Percentiles rank a stretch among this genome's conserved stretches.
These are phyloP conservation scores for Debaryomyces singareniensis DNA, from an alignment of 1,139 yeast species.

Conservation along the genomic window DNA sequence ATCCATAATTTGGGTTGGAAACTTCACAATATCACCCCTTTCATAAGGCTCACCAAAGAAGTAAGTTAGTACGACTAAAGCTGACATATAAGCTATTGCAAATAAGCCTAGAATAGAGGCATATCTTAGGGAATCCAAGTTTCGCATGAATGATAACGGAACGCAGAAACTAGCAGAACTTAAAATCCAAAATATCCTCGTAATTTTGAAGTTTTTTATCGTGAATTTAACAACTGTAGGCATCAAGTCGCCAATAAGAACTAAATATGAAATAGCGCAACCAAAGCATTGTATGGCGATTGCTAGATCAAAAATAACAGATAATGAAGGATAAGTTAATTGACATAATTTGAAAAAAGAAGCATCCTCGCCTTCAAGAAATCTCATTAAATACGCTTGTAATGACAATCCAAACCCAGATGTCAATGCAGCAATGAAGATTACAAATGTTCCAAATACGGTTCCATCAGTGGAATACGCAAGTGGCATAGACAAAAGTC, in stretches of 20 bases:
- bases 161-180: conserved; percentile 28
- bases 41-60: conserved; percentile 21
- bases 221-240: conserved; percentile 30
- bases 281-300: conserved; percentile 77
- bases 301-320: conserved; percentile 79
- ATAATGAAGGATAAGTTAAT: conserved; percentile 76
- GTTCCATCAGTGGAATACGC: conserved; percentile 87
- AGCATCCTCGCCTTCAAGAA: conserved; percentile 67
- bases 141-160: conserved; percentile 37
- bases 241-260: conserved; percentile 42
- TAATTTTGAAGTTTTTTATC: conserved; percentile 7
- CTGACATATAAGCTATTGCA: conserved; percentile 34
- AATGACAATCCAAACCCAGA: conserved; percentile 77
- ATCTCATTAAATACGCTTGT: conserved; percentile 68
- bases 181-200: conserved; percentile 33
- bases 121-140: conserved; percentile 40
- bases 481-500: conserved; percentile 86
- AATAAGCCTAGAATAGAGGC: conserved; percentile 36
- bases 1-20: conserved; percentile 55
- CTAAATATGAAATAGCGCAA: conserved; percentile 40
- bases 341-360: conserved; percentile 82
- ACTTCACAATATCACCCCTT: conserved; percentile 49
- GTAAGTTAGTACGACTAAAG: conserved; percentile 31
- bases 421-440: conserved; percentile 67
- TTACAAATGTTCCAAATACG: conserved; percentile 56